Evolutionary conservation across 225 moss, liverwort and hornwort genomes (phyloP), one percentile per base, ranked within the genome.

Genomic region (Asterella californica): DNA sequence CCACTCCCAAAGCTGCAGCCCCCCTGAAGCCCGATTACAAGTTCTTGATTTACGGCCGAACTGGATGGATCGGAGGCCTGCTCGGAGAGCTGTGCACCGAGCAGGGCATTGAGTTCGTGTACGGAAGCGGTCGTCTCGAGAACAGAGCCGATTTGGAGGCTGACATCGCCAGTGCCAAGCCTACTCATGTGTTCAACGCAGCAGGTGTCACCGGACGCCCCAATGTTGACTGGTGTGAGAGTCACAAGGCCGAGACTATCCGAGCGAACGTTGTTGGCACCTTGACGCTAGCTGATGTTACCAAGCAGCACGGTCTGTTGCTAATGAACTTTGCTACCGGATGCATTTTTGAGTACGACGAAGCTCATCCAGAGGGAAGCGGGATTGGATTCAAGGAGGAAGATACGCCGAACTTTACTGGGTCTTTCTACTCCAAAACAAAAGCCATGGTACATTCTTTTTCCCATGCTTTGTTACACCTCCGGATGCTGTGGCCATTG

Each of bases 201-300:
- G 91, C 91, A 21, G 91, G 91, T 29, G 91, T 92, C 25, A 92
- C 91, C 1, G 91, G 91, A 30, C 91, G 91, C 29, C 91, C 91
- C 61, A 92, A 92, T 75, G 92, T 92, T 69, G 92, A 92, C 72
- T 92, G 92, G 92, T 92, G 92, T 70, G 92, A 92, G 82, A 89
- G 63, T 67, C 92, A 92, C 85, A 90, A 90, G 80, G 53, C 83
- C 6, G 92, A 92, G 64, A 92, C 92, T 10, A 92, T 92, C 63
- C 84, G 80, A 32, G 92, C 92, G 2, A 92, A 92, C 32, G 92
- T 92, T 21, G 85, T 90, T 0, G 92, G 92, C 2, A 90, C 90
- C 15, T 75, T 92, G 34, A 92, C 90, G 9, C 78, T 92, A 62
- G 91, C 91, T 38, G 91, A 92, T 74, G 91, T 92, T 47, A 90